Conservation (phyloP, 768 basidiomycete genomes). For the Tulasnella calospora region DNA sequence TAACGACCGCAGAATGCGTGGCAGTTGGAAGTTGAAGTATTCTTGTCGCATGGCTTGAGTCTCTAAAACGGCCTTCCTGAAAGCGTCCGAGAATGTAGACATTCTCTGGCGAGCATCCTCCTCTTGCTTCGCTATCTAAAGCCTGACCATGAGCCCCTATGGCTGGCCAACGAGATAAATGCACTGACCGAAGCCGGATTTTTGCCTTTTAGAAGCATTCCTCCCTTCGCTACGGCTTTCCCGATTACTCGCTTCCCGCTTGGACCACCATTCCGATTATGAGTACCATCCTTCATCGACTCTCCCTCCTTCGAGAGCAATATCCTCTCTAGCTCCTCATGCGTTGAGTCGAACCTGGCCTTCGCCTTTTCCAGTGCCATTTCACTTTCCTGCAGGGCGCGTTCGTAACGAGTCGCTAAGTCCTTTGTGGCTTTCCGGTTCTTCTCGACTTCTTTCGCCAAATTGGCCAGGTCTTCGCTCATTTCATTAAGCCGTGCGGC, state of each 20-base stretch:
- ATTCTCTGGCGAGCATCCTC: slow-evolving; percentile 87
- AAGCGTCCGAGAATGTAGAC: slow-evolving; percentile 80
- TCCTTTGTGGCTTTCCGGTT: slow-evolving; percentile 95
- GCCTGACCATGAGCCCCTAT: background rate
- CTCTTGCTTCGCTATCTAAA: slow-evolving; percentile 52
- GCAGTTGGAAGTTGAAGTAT: slow-evolving; percentile 95
- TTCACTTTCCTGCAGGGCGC: slow-evolving; percentile 83
- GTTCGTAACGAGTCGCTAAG: slow-evolving; percentile 79
- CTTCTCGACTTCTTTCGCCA: slow-evolving; percentile 91
- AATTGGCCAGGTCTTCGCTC: slow-evolving; percentile 83
- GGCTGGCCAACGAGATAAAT: background rate
- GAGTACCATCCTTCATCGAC: slow-evolving; percentile 71
- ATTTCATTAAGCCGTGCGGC: slow-evolving; percentile 87
- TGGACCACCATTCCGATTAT: slow-evolving; percentile 48
- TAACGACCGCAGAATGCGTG: slow-evolving; percentile 81
- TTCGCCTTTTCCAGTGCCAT: slow-evolving; percentile 82
- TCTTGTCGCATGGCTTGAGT: slow-evolving; percentile 90
- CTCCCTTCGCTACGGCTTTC: slow-evolving; percentile 88
- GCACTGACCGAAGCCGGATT: slow-evolving; percentile 73
- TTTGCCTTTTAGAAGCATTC: slow-evolving; percentile 82
- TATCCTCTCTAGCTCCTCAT: slow-evolving; percentile 90
- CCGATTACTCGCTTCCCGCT: slow-evolving; percentile 77
- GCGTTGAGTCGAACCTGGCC: slow-evolving; percentile 74
- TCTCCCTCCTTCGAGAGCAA: slow-evolving; percentile 95
- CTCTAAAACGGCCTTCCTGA: slow-evolving; percentile 83